Base-by-base conservation (phyloP, 345 rosid genomes). In the Kernera saxatilis region DNA sequence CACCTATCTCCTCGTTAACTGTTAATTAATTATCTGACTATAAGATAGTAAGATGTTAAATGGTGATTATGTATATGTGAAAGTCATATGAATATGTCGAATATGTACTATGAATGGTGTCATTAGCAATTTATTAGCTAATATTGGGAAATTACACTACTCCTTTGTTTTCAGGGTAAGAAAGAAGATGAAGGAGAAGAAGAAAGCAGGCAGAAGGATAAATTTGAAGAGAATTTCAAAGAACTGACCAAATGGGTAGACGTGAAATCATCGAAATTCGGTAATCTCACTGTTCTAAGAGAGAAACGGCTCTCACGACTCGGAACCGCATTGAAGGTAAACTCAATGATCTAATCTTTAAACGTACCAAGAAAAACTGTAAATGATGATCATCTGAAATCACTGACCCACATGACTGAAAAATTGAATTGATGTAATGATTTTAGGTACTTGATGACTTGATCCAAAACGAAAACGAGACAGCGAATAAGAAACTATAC, bases 281-380 rank as follows among this genome's bases (percentile, higher is more conserved):
- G 86, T 17, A 84, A 81, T 72, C 89, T 94, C 65, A 64, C 69
- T 48, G 96, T 94, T 69, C 61, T 87, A 25, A 89, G 86, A 27
- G 99, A 94, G 83, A 88, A 78, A 77, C 84, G 92, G 3, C 59
- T 43, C 51, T 86, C 86, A 29, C 83, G 93, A 78, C 89, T 82
- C 0, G 98, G 99, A 67, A 83, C 89, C 5, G 98, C 99, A 1
- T 79, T 94, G 58, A 94, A 94, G 99, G 99, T 91, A 80, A 64
- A 21, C 53, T 12, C 35, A 10, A 23, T 19, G 6, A 40, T 33
- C 37, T 12, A 30, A 25, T 55, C 5, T 26, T 26, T 8, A 30
- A 3, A 59, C 5, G 18, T 11, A 27, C 27, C 43, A 66, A 41
- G 67, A 29, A 29, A 58, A 19, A 14, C 46, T 69, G 44, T 27